Percentiles rank a stretch among this genome's conserved stretches.
Conservation (phyloP, 306 rosid genomes). For the Vigna nakashimae region DNA sequence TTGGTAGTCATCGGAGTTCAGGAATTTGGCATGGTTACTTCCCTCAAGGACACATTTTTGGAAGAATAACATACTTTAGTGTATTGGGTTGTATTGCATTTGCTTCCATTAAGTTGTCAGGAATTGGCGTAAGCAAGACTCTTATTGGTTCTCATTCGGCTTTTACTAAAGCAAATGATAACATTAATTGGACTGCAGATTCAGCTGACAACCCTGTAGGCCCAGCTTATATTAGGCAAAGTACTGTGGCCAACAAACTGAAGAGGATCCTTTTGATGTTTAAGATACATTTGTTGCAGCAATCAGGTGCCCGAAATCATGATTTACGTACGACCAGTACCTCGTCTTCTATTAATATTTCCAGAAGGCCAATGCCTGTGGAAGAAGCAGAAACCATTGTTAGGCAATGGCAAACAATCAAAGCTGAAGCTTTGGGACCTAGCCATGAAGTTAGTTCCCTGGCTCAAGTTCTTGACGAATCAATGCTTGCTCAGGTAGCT, state of each 20-base stretch:
- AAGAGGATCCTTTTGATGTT: constrained; percentile 57
- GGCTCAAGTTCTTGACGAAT: constrained; percentile 78
- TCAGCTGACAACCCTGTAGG: constrained; percentile 58
- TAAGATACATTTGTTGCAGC: constrained; percentile 53
- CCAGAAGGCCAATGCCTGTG: constrained; percentile 69
- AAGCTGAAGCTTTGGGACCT: constrained; percentile 97
- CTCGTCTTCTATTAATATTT: constrained; percentile 50
- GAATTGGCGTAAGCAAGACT: constrained; percentile 56
- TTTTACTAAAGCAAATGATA: constrained; percentile 51
- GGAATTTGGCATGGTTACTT: constrained; percentile 68
- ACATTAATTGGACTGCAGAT: constrained; percentile 55
- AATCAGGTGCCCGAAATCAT: constrained; percentile 51
- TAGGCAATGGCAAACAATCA: constrained; percentile 87
- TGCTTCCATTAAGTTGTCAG: constrained; percentile 63
- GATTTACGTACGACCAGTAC: constrained; percentile 45
- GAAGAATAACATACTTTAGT: constrained; percentile 57
- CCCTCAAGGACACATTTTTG: constrained; percentile 50
- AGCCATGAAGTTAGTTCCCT: constrained; percentile 71
- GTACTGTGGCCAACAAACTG: constrained; percentile 56
- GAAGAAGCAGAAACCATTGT: constrained; percentile 95
- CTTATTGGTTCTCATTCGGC: constrained; percentile 55
- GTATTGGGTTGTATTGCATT: constrained; percentile 79
- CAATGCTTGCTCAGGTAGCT: constrained; percentile 94
- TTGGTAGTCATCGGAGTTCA: constrained; percentile 56
- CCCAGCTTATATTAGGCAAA: constrained; percentile 63